Evolutionary conservation across 257 asterid genomes (phyloP).

Genomic region (Plectranthus barbatus): DNA sequence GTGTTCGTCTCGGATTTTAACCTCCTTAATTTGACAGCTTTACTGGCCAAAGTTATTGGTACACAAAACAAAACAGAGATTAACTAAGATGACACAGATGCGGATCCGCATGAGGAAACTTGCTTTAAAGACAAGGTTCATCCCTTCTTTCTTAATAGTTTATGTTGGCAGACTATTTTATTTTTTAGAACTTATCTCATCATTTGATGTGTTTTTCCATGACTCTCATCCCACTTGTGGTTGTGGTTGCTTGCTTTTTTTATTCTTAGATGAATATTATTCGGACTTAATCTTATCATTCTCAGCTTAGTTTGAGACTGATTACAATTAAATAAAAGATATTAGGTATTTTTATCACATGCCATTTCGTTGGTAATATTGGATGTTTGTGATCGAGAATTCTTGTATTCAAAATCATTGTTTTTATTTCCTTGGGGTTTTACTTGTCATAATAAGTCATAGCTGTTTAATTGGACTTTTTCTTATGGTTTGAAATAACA

Average conservation of each 20-base stretch:
- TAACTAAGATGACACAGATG: conserved; percentile 98
- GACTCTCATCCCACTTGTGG: neutral
- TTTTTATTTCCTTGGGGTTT: too few relatives aligned
- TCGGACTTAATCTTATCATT: neutral
- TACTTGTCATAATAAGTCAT: neutral
- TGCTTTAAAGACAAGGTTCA: conserved; percentile 81
- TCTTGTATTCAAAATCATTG: too few relatives aligned
- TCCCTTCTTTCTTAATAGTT: neutral
- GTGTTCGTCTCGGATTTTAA: neutral
- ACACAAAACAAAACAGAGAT: conserved; percentile 85
- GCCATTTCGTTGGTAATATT: neutral
- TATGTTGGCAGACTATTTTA: neutral
- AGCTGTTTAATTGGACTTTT: neutral
- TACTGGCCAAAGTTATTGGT: conserved; percentile 92
- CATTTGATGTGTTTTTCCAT: neutral
- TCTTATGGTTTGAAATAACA: neutral
- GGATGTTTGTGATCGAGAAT: too few relatives aligned
- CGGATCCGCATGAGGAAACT: conserved; percentile 96
- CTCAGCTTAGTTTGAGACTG: neutral
- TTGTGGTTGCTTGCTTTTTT: neutral
- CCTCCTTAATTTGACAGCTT: conserved; percentile 30
- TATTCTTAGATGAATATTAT: neutral
- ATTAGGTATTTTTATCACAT: neutral
- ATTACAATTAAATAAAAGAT: neutral
- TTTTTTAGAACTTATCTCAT: neutral